A percentile compares a stretch with the other conserved stretches of the same genome.
phyloP scores from a whole-genome alignment of 208 protist genomes.

The Leishmania amazonensis region DNA sequence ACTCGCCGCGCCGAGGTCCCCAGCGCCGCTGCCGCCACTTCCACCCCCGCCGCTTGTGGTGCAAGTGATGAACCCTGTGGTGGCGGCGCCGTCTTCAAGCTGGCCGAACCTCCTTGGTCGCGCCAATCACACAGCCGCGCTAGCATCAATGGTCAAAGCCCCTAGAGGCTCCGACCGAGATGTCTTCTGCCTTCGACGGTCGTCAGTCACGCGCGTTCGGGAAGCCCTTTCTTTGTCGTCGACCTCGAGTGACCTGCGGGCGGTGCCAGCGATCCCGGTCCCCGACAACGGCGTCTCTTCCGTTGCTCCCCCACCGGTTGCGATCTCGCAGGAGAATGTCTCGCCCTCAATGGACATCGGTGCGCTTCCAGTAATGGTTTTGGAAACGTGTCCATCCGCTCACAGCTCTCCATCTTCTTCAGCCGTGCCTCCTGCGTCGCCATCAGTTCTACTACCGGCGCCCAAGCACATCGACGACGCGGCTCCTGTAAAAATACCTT shows the following conservation, averaged over 20 bases:
- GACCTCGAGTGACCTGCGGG: background rate
- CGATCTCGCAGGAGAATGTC: no score
- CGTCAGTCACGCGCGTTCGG: background rate
- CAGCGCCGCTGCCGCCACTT: background rate
- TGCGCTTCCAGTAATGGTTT: background rate
- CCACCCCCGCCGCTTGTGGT: background rate
- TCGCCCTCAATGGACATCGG: no score
- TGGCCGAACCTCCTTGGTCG: background rate
- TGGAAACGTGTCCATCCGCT: background rate
- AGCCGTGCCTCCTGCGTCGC: background rate
- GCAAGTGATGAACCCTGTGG: background rate
- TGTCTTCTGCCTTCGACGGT: background rate
- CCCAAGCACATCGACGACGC: no score
- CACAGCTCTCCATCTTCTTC: background rate
- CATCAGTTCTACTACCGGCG: background rate
- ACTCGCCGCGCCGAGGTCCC: background rate
- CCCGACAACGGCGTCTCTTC: background rate
- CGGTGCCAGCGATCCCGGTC: no score
- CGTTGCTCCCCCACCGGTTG: background rate
- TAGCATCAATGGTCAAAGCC: background rate
- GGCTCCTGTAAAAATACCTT: no score
- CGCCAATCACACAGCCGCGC: background rate
- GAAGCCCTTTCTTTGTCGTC: background rate
- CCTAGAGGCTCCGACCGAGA: background rate
- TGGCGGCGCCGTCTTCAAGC: background rate